Percentiles rank a stretch among this genome's conserved stretches.
phyloP scores from a whole-genome alignment of 352 stramenopile species.

The Phytophthora litchii region DNA sequence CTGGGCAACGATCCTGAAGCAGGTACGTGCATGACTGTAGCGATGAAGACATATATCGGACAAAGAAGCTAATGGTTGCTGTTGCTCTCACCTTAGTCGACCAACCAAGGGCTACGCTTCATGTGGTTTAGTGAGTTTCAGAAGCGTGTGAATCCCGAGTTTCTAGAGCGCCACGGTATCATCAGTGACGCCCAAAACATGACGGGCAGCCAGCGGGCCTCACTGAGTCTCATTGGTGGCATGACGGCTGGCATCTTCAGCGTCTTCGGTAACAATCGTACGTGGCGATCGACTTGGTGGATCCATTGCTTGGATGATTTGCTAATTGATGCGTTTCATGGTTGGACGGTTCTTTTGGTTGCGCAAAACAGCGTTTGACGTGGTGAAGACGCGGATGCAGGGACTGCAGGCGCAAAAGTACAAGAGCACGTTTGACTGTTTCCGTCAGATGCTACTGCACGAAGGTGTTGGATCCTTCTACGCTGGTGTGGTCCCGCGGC shows the following conservation, averaged over 20 bases:
- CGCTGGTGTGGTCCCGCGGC: constrained; percentile 90
- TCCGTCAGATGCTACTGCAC: constrained; percentile 87
- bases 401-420: constrained; percentile 73
- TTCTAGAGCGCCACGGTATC: constrained; percentile 53
- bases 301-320: constrained; percentile 14
- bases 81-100: constrained; percentile 54
- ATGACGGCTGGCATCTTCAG: constrained; percentile 97
- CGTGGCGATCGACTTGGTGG: constrained; percentile 41
- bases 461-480: constrained; percentile 93
- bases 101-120: constrained; percentile 96
- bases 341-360: constrained; percentile 8
- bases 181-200: constrained; percentile 83
- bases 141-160: constrained; percentile 56
- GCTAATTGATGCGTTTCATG: constrained; percentile 24
- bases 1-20: constrained; percentile 95
- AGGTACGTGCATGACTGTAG: constrained; percentile 48
- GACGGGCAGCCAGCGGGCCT: constrained; percentile 65
- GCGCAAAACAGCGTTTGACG: constrained; percentile 64
- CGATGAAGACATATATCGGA: background rate
- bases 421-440: constrained; percentile 90
- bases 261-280: constrained; percentile 96
- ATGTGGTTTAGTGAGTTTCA: constrained; percentile 99
- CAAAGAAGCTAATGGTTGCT: constrained; percentile 5
- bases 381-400: constrained; percentile 89
- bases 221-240: constrained; percentile 93